Evolutionary conservation across 1,284 basidiomycete genomes (phyloP).

Genomic region (Cutaneotrichosporon sp.): DNA sequence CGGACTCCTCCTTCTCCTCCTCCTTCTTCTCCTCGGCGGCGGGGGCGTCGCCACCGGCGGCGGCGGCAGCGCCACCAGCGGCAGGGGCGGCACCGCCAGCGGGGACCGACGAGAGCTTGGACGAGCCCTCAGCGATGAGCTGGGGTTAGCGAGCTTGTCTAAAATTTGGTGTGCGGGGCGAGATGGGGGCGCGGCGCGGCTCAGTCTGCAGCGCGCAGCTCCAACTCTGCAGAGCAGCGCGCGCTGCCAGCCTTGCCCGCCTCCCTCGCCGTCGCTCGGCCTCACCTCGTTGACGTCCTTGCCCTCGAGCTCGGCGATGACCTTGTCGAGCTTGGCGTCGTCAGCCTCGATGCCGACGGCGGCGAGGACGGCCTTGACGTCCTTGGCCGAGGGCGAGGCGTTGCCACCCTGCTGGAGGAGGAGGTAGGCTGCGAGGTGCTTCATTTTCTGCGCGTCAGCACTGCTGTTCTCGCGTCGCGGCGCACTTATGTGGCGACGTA

Average conservation of each 20-base stretch:
- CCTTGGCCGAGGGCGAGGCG: slow-evolving; percentile 77
- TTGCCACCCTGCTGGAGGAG: slow-evolving; percentile 97
- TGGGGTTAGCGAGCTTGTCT: slow-evolving; percentile 44
- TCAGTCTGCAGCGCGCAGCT: too few relatives aligned
- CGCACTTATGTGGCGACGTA: slow-evolving; percentile 44
- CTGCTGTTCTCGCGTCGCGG: neutral
- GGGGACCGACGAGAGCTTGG: slow-evolving; percentile 89
- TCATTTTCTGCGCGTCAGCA: slow-evolving; percentile 66
- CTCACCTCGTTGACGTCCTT: slow-evolving; percentile 83
- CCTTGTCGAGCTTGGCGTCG: slow-evolving; percentile 75
- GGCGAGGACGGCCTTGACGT: slow-evolving; percentile 86
- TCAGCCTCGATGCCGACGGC: slow-evolving; percentile 90
- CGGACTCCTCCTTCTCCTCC: slow-evolving; percentile 59
- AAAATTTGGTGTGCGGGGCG: neutral
- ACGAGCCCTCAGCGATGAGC: slow-evolving; percentile 89
- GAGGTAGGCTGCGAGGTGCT: slow-evolving; percentile 96
- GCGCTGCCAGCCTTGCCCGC: neutral
- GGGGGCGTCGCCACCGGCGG: slow-evolving; percentile 64
- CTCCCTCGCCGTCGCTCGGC: slow-evolving; percentile 16
- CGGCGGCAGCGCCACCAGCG: slow-evolving; percentile 54
- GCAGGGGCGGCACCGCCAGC: slow-evolving; percentile 52
- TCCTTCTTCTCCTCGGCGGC: slow-evolving; percentile 67
- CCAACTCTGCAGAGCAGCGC: too few relatives aligned
- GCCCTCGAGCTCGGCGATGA: slow-evolving; percentile 89
- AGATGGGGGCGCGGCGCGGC: too few relatives aligned